phyloP scores from a whole-genome alignment of 2,329 filamentous ascomycete genomes.

The Scedosporium apiospermum region DNA sequence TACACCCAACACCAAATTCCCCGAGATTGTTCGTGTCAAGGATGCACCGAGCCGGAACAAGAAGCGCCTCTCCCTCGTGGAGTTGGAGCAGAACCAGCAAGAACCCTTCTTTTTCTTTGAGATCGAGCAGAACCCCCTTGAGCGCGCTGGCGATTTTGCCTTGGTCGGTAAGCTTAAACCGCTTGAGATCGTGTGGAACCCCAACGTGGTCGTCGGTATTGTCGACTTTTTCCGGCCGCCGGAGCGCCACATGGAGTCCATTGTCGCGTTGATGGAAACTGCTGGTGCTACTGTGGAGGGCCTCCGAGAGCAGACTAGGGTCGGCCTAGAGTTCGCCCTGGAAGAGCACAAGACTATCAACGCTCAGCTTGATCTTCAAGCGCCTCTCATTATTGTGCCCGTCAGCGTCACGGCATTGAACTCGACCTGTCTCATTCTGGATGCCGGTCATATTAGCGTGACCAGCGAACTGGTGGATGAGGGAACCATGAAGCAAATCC shows the following conservation, averaged over 20 bases:
- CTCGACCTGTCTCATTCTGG: constrained; percentile 83
- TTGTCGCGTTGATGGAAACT: constrained; percentile 88
- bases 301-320: constrained; percentile 86
- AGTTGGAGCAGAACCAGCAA: constrained; percentile 39
- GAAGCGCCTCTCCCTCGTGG: constrained; percentile 41
- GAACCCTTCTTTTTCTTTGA: constrained; percentile 89
- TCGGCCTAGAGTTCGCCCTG: constrained; percentile 89
- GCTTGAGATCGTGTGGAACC: constrained; percentile 96
- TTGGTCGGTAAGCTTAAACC: constrained; percentile 87
- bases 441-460: constrained; percentile 92
- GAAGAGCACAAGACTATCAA: constrained; percentile 98
- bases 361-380: constrained; percentile 88
- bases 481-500: constrained; percentile 78
- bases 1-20: constrained; percentile 80
- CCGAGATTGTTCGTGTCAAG: constrained; percentile 93
- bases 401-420: constrained; percentile 77
- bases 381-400: constrained; percentile 90
- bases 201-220: constrained; percentile 81
- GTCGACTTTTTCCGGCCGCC: constrained; percentile 95
- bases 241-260: constrained; percentile 96
- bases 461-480: constrained; percentile 91
- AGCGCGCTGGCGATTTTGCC: constrained; percentile 83
- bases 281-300: constrained; percentile 94
- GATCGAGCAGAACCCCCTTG: constrained; percentile 90
- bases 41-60: constrained; percentile 54